Evolutionary conservation across 306 rosid species (phyloP).

Genomic region (Acacia melanoxylon): DNA sequence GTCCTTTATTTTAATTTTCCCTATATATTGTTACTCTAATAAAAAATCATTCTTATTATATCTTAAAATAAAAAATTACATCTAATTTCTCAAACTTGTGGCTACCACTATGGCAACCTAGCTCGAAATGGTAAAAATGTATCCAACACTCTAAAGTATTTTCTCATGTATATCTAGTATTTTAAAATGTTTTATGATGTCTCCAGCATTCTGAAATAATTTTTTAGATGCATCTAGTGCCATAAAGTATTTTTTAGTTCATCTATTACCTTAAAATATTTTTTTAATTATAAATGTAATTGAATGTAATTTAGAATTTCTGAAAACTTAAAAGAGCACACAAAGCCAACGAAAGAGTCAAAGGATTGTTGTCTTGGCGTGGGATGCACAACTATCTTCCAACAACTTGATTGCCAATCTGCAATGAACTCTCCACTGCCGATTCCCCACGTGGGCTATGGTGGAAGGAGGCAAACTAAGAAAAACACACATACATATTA

Average conservation of each 20-base stretch:
- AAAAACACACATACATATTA: background rate
- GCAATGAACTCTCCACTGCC: slow-evolving; percentile 22
- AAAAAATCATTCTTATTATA: no score
- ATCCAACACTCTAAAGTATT: no score
- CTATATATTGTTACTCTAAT: background rate
- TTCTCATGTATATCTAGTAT: no score
- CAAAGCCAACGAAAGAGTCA: slow-evolving; percentile 23
- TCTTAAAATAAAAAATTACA: background rate
- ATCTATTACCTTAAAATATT: no score
- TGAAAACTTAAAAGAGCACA: background rate
- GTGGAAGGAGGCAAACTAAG: slow-evolving; percentile 44
- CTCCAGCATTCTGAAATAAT: rapidly evolving
- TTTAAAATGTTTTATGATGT: no score
- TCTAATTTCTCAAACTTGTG: background rate
- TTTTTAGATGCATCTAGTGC: no score
- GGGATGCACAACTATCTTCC: slow-evolving; percentile 12
- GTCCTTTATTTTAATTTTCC: no score
- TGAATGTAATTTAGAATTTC: background rate
- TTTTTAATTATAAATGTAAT: background rate
- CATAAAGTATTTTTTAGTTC: no score
- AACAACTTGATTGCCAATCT: slow-evolving; percentile 5
- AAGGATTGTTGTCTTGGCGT: slow-evolving; percentile 37
- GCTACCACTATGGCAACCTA: background rate
- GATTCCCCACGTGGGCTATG: slow-evolving; percentile 45
- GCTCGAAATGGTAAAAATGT: background rate